Evolutionary conservation across 192 early-diverging fungal species (phyloP).

Genomic region (Umbelopsis vinacea): DNA sequence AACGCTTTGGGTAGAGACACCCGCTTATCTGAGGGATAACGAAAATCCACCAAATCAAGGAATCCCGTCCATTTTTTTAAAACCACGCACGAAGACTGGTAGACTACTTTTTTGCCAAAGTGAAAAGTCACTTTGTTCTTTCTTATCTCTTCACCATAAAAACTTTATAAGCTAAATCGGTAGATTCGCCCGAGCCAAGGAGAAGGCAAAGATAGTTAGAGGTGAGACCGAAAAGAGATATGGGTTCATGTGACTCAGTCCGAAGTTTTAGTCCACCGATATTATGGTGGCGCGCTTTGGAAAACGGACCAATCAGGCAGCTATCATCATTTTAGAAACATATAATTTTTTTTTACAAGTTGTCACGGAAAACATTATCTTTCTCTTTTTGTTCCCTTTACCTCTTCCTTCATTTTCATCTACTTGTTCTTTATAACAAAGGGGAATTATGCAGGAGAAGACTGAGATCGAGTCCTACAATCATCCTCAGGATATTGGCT

Average conservation of each 20-base stretch:
- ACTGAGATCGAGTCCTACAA: conserved; percentile 12
- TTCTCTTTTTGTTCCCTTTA: conserved; percentile 10
- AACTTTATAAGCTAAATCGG: neutral
- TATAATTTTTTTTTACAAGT: conserved; percentile 14
- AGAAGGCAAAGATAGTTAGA: neutral
- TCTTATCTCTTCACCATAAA: too few species aligned
- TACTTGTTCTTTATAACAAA: neutral
- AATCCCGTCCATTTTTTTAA: too few species aligned
- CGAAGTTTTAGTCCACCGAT: conserved; percentile 6
- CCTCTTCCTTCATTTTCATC: neutral
- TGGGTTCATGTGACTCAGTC: conserved; percentile 13
- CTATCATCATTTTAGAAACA: neutral
- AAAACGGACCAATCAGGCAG: neutral
- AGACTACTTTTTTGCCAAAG: too few species aligned
- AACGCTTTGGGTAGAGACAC: too few species aligned
- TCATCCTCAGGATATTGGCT: neutral
- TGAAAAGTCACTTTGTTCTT: too few species aligned
- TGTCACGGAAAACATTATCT: conserved; percentile 1
- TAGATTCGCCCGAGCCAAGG: neutral
- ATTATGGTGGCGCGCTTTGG: neutral
- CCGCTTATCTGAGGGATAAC: too few species aligned
- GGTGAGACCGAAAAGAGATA: neutral
- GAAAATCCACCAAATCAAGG: too few species aligned
- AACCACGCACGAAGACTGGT: too few species aligned
- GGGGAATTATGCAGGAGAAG: conserved; percentile 9